A percentile compares a stretch with the other conserved stretches of the same genome.
Evolutionary conservation across 2,329 filamentous ascomycete genomes (phyloP).

Genomic region (Colletotrichum tropicale): DNA sequence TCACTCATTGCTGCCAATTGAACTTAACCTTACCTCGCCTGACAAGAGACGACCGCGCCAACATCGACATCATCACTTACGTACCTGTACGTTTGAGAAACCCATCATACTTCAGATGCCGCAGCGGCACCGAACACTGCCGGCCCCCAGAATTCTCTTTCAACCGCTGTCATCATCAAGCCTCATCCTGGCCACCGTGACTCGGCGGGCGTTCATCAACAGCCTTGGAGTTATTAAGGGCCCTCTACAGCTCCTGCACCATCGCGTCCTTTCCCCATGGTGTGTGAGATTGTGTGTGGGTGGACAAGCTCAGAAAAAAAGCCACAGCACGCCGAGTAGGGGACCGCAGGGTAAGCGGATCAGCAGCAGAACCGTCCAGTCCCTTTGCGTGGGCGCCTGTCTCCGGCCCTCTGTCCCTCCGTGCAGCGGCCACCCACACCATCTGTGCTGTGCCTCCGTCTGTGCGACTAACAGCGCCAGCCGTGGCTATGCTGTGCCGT

Average conservation of each 20-base stretch:
- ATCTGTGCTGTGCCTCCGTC: background rate
- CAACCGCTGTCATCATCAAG: background rate
- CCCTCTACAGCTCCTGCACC: background rate
- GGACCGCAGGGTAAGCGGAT: background rate
- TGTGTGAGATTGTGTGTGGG: background rate
- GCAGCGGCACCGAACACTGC: background rate
- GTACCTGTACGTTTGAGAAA: conserved; percentile 5
- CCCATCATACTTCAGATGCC: background rate
- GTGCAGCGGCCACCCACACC: background rate
- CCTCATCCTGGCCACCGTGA: background rate
- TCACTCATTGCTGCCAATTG: background rate
- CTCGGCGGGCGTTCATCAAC: background rate
- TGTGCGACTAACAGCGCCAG: background rate
- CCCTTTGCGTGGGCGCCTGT: background rate
- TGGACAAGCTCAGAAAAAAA: background rate
- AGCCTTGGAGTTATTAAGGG: background rate
- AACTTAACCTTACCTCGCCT: background rate
- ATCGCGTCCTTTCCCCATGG: background rate
- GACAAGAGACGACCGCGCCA: background rate
- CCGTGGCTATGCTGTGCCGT: background rate
- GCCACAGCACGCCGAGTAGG: background rate
- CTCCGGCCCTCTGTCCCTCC: background rate
- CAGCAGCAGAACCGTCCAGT: background rate
- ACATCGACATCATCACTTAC: conserved; percentile 4
- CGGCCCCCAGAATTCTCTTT: background rate